Evolutionary conservation across 164 flowering plant species (phyloP).

Genomic region (Nelumbo lutea): DNA sequence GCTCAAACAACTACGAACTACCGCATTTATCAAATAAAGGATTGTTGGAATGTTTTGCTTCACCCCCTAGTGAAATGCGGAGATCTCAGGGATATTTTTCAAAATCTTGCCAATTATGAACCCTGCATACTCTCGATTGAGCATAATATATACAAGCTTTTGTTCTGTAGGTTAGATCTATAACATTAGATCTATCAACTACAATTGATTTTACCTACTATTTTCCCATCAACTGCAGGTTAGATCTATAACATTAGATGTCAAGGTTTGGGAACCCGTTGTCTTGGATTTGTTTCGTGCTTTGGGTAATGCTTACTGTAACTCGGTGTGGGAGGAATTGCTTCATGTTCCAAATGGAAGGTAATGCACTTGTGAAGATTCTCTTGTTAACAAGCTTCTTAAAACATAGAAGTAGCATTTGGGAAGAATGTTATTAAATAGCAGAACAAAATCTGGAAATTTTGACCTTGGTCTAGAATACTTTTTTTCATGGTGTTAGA

Average conservation of each 20-base stretch:
- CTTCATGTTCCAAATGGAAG: slow-evolving; percentile 45
- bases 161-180: too few species aligned
- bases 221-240: slow-evolving; percentile 48
- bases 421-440: background rate
- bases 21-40: too few species aligned
- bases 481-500: too few species aligned
- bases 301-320: slow-evolving; percentile 78
- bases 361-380: slow-evolving; percentile 20
- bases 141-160: too few species aligned
- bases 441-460: too few species aligned
- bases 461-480: too few species aligned
- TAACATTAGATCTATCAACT: background rate
- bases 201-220: background rate
- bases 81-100: too few species aligned
- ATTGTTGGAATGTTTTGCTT: too few species aligned
- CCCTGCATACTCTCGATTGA: too few species aligned
- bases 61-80: too few species aligned
- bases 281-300: slow-evolving; percentile 62
- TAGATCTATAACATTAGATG: slow-evolving; percentile 83
- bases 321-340: slow-evolving; percentile 85
- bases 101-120: too few species aligned
- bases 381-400: background rate
- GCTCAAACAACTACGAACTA: too few species aligned
- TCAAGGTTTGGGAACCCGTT: slow-evolving; percentile 92
- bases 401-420: background rate